phyloP scores from a whole-genome alignment of 495 filamentous ascomycete genomes.

The Oidiodendron maius region DNA sequence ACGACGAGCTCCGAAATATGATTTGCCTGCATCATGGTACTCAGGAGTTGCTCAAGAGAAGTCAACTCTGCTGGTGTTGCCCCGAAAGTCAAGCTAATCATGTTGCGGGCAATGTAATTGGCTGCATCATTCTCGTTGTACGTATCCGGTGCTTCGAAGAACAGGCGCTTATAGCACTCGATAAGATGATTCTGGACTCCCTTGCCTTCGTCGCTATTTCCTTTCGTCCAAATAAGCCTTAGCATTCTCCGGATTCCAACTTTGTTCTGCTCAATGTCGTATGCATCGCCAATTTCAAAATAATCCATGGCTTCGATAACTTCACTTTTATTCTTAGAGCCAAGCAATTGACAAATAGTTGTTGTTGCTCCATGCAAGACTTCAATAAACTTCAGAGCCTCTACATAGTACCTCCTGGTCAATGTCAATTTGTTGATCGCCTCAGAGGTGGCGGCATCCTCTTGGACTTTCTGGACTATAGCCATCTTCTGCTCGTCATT shows the following conservation, averaged over 20 bases:
- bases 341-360: constrained; percentile 77
- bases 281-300: constrained; percentile 88
- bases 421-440: constrained; percentile 78
- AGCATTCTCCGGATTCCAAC: constrained; percentile 91
- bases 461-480: constrained; percentile 61
- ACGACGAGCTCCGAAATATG: constrained; percentile 82
- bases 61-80: constrained; percentile 92
- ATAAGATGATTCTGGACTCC: constrained; percentile 96
- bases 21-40: constrained; percentile 94
- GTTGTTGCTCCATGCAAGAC: constrained; percentile 78
- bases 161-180: constrained; percentile 91
- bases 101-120: constrained; percentile 94
- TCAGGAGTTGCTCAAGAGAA: constrained; percentile 87
- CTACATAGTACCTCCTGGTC: constrained; percentile 82
- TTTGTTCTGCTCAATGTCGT: constrained; percentile 89
- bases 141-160: constrained; percentile 86
- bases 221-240: constrained; percentile 97
- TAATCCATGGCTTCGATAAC: constrained; percentile 99
- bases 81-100: constrained; percentile 97
- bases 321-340: constrained; percentile 93
- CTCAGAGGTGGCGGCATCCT: constrained; percentile 64
- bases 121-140: constrained; percentile 87
- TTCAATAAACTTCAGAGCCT: constrained; percentile 91
- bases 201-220: constrained; percentile 98
- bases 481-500: constrained; percentile 51